phyloP scores from a whole-genome alignment of 257 asterid species.

The Coffea canephora region DNA sequence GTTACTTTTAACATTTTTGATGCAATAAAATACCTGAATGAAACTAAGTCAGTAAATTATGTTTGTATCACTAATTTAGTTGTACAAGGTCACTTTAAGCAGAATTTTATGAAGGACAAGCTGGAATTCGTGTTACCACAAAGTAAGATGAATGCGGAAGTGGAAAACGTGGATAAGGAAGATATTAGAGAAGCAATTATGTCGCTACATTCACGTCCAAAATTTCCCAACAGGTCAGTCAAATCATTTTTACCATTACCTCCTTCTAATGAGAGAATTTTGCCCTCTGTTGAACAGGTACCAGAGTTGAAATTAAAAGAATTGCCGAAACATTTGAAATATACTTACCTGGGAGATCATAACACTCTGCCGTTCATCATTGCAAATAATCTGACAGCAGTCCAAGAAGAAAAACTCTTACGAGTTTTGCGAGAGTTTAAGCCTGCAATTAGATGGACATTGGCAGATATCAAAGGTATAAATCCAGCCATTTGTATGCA shows the following conservation, averaged over 20 bases:
- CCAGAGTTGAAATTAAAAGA: neutral
- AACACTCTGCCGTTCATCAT: neutral
- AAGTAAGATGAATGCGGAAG: neutral
- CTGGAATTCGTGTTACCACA: neutral
- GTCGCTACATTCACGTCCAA: neutral
- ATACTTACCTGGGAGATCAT: neutral
- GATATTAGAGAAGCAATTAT: neutral
- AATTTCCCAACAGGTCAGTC: neutral
- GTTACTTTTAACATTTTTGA: neutral
- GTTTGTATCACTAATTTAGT: neutral
- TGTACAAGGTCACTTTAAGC: neutral
- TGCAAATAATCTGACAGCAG: neutral
- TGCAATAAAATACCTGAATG: neutral
- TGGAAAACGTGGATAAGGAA: neutral
- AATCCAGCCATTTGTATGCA: too few relatives aligned
- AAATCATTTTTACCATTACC: neutral
- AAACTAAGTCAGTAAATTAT: neutral
- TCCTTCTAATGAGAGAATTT: neutral
- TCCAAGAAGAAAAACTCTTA: neutral
- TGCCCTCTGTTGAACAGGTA: neutral
- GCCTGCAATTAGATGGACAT: too few relatives aligned
- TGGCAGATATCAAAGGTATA: too few relatives aligned
- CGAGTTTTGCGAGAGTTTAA: too few relatives aligned
- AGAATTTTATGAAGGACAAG: neutral
- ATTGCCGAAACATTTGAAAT: neutral